These are phyloP conservation scores for Penicillium concentricum DNA, from an alignment of 2,329 filamentous ascomycete genomes.

Conservation along the genomic window DNA sequence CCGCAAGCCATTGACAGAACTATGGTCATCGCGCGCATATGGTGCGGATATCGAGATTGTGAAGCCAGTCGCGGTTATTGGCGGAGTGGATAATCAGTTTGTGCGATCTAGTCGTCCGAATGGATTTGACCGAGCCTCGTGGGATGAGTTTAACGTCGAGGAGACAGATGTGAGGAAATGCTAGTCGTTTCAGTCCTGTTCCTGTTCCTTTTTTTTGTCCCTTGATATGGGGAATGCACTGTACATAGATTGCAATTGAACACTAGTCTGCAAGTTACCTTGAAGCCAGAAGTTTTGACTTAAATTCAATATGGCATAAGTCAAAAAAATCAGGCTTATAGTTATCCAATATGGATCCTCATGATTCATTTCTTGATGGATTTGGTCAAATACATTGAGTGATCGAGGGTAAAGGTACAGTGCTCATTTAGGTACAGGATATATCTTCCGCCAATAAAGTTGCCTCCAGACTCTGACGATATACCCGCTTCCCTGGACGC, in stretches of 20 bases:
- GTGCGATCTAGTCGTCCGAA: constrained; percentile 52
- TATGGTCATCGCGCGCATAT: constrained; percentile 49
- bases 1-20: constrained; percentile 48
- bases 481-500: too few relatives aligned
- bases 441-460: too few relatives aligned
- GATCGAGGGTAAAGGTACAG: too few relatives aligned
- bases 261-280: background rate
- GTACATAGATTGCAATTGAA: constrained; percentile 1
- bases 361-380: too few relatives aligned
- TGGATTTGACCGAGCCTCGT: constrained; percentile 51
- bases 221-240: background rate
- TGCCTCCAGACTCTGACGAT: too few relatives aligned
- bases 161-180: constrained; percentile 30
- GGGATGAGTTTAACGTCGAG: constrained; percentile 38
- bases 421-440: too few relatives aligned
- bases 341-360: too few relatives aligned
- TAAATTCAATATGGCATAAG: too few relatives aligned
- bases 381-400: too few relatives aligned
- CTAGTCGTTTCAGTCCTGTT: background rate
- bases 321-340: too few relatives aligned
- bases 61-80: constrained; percentile 46
- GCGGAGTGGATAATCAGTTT: constrained; percentile 51
- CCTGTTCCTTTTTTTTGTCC: background rate
- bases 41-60: constrained; percentile 50
- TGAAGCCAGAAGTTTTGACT: background rate